Evolutionary conservation across 2,329 filamentous ascomycete genomes (phyloP).

Genomic region (Pseudonectria foliicola): DNA sequence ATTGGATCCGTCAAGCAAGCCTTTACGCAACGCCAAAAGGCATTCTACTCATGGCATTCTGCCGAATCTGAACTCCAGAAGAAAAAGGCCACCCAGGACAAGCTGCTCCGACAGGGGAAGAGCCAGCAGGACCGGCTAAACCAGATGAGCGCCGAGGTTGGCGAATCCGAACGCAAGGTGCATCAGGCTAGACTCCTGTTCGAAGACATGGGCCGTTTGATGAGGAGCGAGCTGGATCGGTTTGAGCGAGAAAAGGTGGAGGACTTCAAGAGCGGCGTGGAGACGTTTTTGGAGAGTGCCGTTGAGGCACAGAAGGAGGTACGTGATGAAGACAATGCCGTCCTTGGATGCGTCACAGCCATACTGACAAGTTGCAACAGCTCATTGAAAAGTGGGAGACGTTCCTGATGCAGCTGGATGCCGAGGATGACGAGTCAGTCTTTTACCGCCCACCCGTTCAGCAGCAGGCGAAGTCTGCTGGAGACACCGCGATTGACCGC

Average conservation of each 20-base stretch:
- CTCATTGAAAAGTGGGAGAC: constrained; percentile 93
- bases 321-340: constrained; percentile 23
- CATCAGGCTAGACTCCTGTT: constrained; percentile 86
- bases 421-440: constrained; percentile 73
- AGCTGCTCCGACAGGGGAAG: constrained; percentile 88
- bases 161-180: constrained; percentile 88
- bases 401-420: constrained; percentile 91
- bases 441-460: constrained; percentile 59
- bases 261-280: constrained; percentile 96
- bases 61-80: constrained; percentile 89
- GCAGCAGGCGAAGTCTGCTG: constrained; percentile 39
- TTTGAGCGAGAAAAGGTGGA: constrained; percentile 98
- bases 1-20: constrained; percentile 94
- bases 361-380: constrained; percentile 29
- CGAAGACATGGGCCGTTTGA: constrained; percentile 92
- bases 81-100: constrained; percentile 82
- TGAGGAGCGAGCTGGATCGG: constrained; percentile 83
- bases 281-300: constrained; percentile 94
- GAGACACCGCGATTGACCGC: constrained; percentile 53
- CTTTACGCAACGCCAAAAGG: constrained; percentile 87
- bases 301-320: constrained; percentile 99
- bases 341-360: not conserved
- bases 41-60: constrained; percentile 88
- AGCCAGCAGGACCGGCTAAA: constrained; percentile 93
- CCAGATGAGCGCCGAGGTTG: constrained; percentile 86